These are phyloP conservation scores for Malus asiatica DNA, from an alignment of 306 rosid genomes.

Conservation along the genomic window DNA sequence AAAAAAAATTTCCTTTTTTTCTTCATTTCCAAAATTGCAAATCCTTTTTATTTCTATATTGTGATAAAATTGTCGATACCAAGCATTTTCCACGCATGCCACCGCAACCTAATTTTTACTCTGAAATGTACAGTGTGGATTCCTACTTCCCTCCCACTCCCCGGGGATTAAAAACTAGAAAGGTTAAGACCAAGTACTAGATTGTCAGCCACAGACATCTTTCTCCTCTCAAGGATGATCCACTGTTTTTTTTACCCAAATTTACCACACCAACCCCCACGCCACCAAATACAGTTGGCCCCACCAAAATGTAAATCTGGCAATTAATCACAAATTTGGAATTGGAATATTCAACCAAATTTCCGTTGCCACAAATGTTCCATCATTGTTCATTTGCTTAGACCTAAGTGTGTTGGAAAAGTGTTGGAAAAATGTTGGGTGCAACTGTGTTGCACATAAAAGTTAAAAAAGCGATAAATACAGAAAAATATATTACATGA, in stretches of 20 bases:
- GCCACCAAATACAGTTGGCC: background rate
- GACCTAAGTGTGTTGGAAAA: background rate
- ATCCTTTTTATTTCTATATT: too few species aligned
- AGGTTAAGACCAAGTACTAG: background rate
- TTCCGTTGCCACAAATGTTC: background rate
- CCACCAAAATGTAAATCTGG: background rate
- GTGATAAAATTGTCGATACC: too few species aligned
- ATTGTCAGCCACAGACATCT: background rate
- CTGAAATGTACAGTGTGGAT: background rate
- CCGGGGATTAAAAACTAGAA: background rate
- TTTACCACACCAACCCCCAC: background rate
- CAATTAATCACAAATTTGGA: background rate
- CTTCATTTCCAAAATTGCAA: too few species aligned
- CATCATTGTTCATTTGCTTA: background rate
- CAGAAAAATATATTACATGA: too few species aligned
- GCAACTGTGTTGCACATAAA: background rate
- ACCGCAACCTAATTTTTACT: background rate
- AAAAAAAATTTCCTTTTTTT: too few species aligned
- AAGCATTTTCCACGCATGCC: too few species aligned
- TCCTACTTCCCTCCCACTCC: background rate
- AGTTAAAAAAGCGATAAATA: too few species aligned
- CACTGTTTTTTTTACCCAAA: background rate
- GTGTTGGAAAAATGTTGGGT: background rate
- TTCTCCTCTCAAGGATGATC: slow-evolving; percentile 1
- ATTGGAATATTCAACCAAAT: background rate